Percentiles rank a stretch among this genome's conserved stretches.
phyloP scores from a whole-genome alignment of 2,329 filamentous ascomycete species.

The Diaporthe sp. region DNA sequence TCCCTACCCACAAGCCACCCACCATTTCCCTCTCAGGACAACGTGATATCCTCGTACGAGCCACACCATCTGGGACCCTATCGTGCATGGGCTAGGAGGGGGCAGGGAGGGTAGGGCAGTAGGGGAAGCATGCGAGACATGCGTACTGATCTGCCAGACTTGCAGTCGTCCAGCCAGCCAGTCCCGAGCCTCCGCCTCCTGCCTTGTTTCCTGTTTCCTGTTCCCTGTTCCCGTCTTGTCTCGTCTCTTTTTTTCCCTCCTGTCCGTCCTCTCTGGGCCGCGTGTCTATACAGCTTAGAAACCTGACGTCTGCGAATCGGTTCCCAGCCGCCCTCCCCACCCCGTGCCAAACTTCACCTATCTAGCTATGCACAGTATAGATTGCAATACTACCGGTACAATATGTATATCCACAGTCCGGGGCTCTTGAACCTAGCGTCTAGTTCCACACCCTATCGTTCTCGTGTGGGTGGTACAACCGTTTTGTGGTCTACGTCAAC shows the following conservation, averaged over 20 bases:
- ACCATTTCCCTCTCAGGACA: background rate
- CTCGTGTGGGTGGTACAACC: conserved; percentile 14
- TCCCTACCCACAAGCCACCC: background rate
- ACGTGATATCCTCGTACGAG: conserved; percentile 23
- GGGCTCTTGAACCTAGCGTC: background rate
- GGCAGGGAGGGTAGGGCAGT: background rate
- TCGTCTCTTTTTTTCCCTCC: background rate
- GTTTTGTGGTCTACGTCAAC: conserved; percentile 31
- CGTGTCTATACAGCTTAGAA: background rate
- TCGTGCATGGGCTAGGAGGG: conserved; percentile 4
- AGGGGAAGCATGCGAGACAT: conserved; percentile 19
- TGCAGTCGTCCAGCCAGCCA: conserved; percentile 18
- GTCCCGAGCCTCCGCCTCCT: background rate
- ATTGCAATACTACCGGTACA: background rate
- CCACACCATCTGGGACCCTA: background rate
- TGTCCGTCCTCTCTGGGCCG: background rate
- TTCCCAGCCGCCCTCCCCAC: background rate
- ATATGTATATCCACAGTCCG: background rate
- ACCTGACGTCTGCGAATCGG: conserved; percentile 26
- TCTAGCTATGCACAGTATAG: background rate
- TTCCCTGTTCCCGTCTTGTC: background rate
- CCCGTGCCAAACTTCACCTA: background rate
- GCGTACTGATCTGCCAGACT: conserved; percentile 32
- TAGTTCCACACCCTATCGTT: conserved; percentile 1
- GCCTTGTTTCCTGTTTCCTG: background rate